Evolutionary conservation across 1,284 basidiomycete species (phyloP), one percentile per base, ranked within the genome.

Genomic region (Moesziomyces parantarcticus): DNA sequence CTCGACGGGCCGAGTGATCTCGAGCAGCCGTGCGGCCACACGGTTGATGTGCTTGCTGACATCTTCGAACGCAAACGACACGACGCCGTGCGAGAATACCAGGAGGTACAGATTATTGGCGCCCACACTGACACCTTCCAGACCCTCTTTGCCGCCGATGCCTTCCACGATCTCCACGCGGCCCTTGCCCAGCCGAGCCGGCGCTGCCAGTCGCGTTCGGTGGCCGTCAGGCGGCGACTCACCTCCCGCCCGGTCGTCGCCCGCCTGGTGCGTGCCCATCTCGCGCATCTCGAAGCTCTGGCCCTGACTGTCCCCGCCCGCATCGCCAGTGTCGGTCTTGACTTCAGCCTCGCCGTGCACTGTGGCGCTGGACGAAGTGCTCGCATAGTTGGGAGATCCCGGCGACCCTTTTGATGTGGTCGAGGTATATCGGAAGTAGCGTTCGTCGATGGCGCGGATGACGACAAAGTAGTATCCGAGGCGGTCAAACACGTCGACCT

Each of bases 391-490:
- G 14, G 64, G 64, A 4, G 64, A 67, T 25, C 47, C 60, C 3
- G 64, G 56, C 32, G 70, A 61, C 22, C 65, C 62, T 40, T 68
- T 73, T 3, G 58, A 62, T 21, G 77, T 48, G 4, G 69, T 53
- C 0, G 86, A 86, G 0, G 86, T 87, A 68, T 87, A 88, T 40
- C 85, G 85, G 81, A 88, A 88, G 80, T 88, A 88, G n/a, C 85
- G 83, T 68, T 88, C 88, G 73, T 83, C 93, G 47, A 97, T 89
- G 1, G 93, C 91, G 50, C 93, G 89, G 70, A 97, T 92, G 10
- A 92, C 92, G 58, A 97, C 87, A 79, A 98, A 94, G 84, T 97
- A 94, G 84, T 98, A 98, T 0, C 94, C 94, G 9, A 97, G 88
- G 65, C 89, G 90, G 7, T 92, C 90, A 82, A 96, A 97, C 4